Base-by-base conservation (phyloP, 257 asterid genomes). In the Haberlea rhodopensis region DNA sequence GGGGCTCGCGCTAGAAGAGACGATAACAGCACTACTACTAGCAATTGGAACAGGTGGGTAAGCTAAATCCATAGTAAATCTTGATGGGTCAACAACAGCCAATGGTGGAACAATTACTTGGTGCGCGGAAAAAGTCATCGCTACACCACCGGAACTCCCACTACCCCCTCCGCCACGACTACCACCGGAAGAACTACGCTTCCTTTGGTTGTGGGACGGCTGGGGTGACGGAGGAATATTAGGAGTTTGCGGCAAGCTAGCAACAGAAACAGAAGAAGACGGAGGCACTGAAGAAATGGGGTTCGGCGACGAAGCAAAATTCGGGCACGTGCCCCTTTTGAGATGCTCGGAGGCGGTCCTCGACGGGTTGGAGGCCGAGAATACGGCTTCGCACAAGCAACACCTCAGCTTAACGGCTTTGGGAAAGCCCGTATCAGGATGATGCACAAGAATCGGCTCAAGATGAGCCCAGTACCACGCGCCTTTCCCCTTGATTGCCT, bases 401-500 rank as follows among this genome's bases (percentile, higher is more conserved):
- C 99, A 94, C 31, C 95, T 58, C 10, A 94, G 96, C 78, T 94
- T 94, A 3, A 94, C 97, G 0, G 99, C 90, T 72, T 90, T 90
- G 57, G 99, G 90, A 13, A 88, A 63, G 24, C 95, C 96, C 8
- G 84, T 83, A 31, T 90, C 97, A 56, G 94, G 68, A 67, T 84
- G 80, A 32, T 76, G 87, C 31, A 90, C 87, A 68, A 94, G 85
- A 52, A 89, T 86, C 43, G 99, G 99, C 73, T 94, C 97, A 9
- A 94, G 82, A 79, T 94, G 96, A 18, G 87, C 86, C 99, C 99
- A 94, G 71, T 94, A 94, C 99, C 99, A 94, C 8, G 99, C 97
- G 60, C 99, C 99, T 73, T 94, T 94, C 0, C 99, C 99, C 70
- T 87, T 90, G 20, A 87, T 74, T 16, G 97, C 99, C 81, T 90